Evolutionary conservation across 805 yeast species (phyloP).

Genomic region (Nadsonia fulvescens): DNA sequence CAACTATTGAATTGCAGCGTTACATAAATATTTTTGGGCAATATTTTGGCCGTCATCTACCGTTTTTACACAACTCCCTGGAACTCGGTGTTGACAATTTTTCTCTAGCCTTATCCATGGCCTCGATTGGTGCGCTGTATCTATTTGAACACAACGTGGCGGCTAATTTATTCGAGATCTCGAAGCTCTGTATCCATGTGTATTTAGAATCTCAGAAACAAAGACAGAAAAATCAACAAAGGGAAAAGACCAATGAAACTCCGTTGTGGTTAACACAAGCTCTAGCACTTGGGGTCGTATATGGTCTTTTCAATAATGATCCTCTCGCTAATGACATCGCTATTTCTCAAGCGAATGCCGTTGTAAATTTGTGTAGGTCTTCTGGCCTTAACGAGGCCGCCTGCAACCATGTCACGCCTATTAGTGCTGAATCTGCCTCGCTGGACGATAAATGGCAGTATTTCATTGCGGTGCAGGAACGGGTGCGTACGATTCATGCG

Average conservation of each 20-base stretch:
- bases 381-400: constrained; percentile 50
- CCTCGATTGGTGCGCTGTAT: constrained; percentile 78
- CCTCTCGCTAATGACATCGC: constrained; percentile 53
- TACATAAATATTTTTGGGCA: constrained; percentile 57
- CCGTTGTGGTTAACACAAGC: constrained; percentile 82
- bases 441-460: constrained; percentile 37
- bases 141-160: constrained; percentile 72
- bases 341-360: constrained; percentile 65
- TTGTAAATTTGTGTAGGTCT: constrained; percentile 60
- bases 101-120: constrained; percentile 62
- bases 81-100: constrained; percentile 31
- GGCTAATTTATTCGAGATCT: constrained; percentile 65
- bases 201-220: constrained; percentile 66
- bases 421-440: constrained; percentile 22
- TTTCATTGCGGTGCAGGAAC: constrained; percentile 53
- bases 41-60: constrained; percentile 68
- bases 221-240: constrained; percentile 23
- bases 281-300: constrained; percentile 59
- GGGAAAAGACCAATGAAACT: constrained; percentile 16
- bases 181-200: constrained; percentile 72
- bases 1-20: constrained; percentile 54
- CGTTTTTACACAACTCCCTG: constrained; percentile 63
- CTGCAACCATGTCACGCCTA: constrained; percentile 25
- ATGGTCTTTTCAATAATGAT: constrained; percentile 63
- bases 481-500: constrained; percentile 48